These are phyloP conservation scores for Kickxella alabastrina DNA, from an alignment of 192 early-diverging fungal species.

Conservation along the genomic window DNA sequence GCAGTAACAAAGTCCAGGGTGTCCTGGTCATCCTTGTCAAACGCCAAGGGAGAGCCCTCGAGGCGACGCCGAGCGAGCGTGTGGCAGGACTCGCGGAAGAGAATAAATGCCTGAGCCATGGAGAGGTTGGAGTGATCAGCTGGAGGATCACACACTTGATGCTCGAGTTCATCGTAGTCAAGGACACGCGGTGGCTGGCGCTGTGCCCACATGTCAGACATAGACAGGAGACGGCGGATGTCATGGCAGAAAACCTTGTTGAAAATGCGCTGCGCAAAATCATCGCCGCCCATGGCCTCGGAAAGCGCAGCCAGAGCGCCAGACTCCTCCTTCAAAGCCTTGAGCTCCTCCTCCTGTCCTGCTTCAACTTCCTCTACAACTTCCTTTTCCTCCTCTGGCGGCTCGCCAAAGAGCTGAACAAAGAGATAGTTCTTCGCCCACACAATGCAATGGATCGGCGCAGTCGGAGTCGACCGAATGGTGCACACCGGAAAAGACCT, in stretches of 20 bases:
- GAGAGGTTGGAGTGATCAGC: conserved; percentile 70
- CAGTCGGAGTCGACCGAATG: conserved; percentile 90
- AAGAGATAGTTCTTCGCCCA: conserved; percentile 99
- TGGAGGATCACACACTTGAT: conserved; percentile 12
- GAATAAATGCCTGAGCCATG: conserved; percentile 61
- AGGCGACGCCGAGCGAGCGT: conserved; percentile 14
- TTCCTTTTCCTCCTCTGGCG: conserved; percentile 53
- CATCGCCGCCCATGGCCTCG: conserved; percentile 54
- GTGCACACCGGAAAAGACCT: conserved; percentile 96
- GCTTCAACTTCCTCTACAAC: conserved; percentile 53
- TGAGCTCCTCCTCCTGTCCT: conserved; percentile 66
- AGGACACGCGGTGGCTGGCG: conserved; percentile 69
- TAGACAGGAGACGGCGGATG: conserved; percentile 70
- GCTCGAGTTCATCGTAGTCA: conserved; percentile 50
- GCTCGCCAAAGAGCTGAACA: conserved; percentile 68
- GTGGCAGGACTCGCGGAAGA: conserved; percentile 63
- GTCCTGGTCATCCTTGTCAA: conserved; percentile 96
- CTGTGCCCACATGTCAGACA: conserved; percentile 87
- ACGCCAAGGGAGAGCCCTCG: conserved; percentile 47
- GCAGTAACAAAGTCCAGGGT: conserved; percentile 94
- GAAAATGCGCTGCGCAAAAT: conserved; percentile 64
- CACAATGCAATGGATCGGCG: conserved; percentile 96
- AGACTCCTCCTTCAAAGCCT: conserved; percentile 67
- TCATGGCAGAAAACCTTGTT: conserved; percentile 81
- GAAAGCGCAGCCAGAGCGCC: conserved; percentile 66